Conservation (phyloP, 371 early-diverging fungal genomes). For the Mucor indicus region DNA sequence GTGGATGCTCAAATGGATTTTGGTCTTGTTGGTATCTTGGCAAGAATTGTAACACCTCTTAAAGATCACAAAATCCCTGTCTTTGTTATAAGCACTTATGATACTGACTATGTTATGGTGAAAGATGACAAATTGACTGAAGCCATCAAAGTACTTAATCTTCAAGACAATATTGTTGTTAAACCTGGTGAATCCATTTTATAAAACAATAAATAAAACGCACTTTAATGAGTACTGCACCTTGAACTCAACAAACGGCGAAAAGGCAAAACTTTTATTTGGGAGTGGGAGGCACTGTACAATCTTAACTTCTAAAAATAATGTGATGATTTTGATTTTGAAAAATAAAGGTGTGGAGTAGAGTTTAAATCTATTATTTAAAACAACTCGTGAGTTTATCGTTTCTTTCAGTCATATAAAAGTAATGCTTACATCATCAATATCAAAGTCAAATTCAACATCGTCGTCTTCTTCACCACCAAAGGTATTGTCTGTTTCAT, state of each 20-base stretch:
- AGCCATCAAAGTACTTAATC: slow-evolving; percentile 9
- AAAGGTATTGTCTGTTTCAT: slow-evolving; percentile 69
- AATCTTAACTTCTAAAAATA: no score
- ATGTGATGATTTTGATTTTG: no score
- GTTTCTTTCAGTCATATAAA: no score
- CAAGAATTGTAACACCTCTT: slow-evolving; percentile 54
- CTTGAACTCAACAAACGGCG: neutral
- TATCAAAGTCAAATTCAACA: slow-evolving; percentile 89
- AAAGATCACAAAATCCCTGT: slow-evolving; percentile 60
- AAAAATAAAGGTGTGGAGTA: no score
- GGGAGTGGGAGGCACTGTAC: no score
- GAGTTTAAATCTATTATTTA: slow-evolving; percentile 13
- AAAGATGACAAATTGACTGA: slow-evolving; percentile 47
- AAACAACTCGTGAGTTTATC: no score
- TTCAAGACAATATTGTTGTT: slow-evolving; percentile 7
- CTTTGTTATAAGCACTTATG: slow-evolving; percentile 74
- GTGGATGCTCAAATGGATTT: slow-evolving; percentile 75
- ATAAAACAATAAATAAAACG: neutral
- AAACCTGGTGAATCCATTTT: slow-evolving; percentile 14
- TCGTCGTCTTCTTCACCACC: slow-evolving; percentile 76
- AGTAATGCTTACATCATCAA: slow-evolving; percentile 81
- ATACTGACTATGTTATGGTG: slow-evolving; percentile 79
- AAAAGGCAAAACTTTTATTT: neutral
- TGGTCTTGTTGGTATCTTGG: slow-evolving; percentile 71
- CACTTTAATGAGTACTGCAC: neutral